A percentile compares a stretch with the other conserved stretches of the same genome.
phyloP scores from a whole-genome alignment of 805 yeast species.

The Yarrowia osloensis region DNA sequence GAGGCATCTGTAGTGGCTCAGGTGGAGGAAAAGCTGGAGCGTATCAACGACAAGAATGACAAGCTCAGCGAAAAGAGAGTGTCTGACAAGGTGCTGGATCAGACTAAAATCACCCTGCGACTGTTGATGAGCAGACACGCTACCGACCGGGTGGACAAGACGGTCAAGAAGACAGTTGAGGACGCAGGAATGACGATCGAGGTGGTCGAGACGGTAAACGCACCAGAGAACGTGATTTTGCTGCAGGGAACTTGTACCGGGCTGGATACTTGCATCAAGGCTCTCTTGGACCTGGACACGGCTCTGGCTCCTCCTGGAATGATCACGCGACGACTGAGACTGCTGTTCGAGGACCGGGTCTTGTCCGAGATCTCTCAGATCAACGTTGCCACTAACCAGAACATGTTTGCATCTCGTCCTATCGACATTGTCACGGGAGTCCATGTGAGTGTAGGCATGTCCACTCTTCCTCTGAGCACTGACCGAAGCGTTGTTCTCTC shows the following conservation, averaged over 20 bases:
- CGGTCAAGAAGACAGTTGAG: slow-evolving; percentile 17
- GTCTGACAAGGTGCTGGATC: slow-evolving; percentile 1
- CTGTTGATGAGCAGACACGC: slow-evolving; percentile 17
- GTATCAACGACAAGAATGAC: slow-evolving; percentile 10
- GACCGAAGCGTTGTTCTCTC: slow-evolving; percentile 18
- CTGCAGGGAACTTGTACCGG: slow-evolving; percentile 12
- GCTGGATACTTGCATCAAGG: slow-evolving; percentile 13
- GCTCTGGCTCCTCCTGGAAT: slow-evolving; percentile 24
- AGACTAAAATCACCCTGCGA: slow-evolving; percentile 5
- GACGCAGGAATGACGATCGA: slow-evolving; percentile 17
- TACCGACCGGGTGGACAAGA: slow-evolving; percentile 2
- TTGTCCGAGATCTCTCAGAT: slow-evolving; percentile 6
- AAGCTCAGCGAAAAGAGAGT: not conserved
- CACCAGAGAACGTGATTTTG: slow-evolving; percentile 13
- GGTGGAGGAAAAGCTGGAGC: slow-evolving; percentile 20
- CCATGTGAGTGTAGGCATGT: slow-evolving; percentile 20
- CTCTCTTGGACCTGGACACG: slow-evolving; percentile 2
- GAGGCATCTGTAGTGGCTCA: not conserved
- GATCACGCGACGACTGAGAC: slow-evolving; percentile 6
- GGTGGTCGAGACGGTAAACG: slow-evolving; percentile 19
- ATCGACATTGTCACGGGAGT: slow-evolving; percentile 11
- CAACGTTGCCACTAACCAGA: not conserved
- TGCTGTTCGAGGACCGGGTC: slow-evolving; percentile 5
- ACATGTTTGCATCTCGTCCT: slow-evolving; percentile 23
- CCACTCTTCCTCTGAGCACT: slow-evolving; percentile 14